Conservation (phyloP, 2,329 filamentous ascomycete genomes). For the Hymenoscyphus linearis region DNA sequence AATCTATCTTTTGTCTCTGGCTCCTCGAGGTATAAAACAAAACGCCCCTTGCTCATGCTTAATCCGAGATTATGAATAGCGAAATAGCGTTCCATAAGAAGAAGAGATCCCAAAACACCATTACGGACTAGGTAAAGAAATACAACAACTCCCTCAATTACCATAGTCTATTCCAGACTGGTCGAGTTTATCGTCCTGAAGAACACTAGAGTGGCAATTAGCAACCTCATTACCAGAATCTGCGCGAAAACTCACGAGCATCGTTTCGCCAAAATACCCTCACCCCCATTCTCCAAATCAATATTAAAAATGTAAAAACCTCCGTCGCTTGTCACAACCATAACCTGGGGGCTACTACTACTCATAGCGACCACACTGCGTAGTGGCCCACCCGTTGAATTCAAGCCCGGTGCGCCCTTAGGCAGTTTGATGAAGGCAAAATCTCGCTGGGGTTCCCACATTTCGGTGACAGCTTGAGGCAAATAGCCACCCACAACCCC, state of each 20-base stretch:
- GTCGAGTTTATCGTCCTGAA: constrained; percentile 32
- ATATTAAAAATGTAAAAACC: constrained; percentile 94
- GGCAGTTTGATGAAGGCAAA: constrained; percentile 97
- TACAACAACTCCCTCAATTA: constrained; percentile 12
- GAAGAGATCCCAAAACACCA: not conserved
- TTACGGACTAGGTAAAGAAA: not conserved
- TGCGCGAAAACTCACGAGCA: constrained; percentile 68
- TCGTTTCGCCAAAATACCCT: constrained; percentile 85
- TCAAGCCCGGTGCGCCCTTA: constrained; percentile 41
- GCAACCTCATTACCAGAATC: not conserved
- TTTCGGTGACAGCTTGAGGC: constrained; percentile 89
- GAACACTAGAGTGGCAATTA: constrained; percentile 23
- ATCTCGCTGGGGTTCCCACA: constrained; percentile 93
- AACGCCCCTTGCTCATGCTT: constrained; percentile 5
- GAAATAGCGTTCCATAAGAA: not conserved
- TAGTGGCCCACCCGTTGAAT: constrained; percentile 48
- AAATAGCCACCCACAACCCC: constrained; percentile 88
- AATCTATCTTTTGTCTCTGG: not conserved
- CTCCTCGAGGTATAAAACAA: not conserved
- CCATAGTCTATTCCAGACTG: constrained; percentile 28
- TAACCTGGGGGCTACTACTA: constrained; percentile 88
- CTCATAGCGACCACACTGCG: constrained; percentile 97
- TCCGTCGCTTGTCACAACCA: constrained; percentile 96
- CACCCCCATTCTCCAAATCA: constrained; percentile 88
- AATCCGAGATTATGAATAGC: not conserved